Conservation (phyloP, 1,139 yeast genomes). For the Citeromyces siamensis region DNA sequence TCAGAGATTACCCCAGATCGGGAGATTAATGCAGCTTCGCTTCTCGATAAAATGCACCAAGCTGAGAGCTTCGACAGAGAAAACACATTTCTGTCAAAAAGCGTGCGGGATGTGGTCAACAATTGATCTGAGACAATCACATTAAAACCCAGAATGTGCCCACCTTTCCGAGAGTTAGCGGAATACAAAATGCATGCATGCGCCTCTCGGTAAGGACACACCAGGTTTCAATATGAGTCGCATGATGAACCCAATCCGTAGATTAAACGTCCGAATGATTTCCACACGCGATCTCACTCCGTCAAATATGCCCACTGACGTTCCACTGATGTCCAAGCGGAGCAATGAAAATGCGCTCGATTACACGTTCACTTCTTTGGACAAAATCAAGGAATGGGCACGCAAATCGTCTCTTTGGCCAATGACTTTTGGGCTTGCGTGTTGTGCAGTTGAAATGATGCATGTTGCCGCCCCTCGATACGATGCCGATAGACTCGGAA, state of each 20-base stretch:
- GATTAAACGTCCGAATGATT: slow-evolving; percentile 15
- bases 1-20: no score
- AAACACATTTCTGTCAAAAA: no score
- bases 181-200: no score
- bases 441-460: slow-evolving; percentile 96
- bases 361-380: slow-evolving; percentile 77
- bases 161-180: no score
- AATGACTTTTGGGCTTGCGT: slow-evolving; percentile 82
- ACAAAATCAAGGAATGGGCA: slow-evolving; percentile 83
- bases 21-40: no score
- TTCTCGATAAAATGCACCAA: no score
- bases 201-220: no score
- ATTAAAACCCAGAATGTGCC: no score
- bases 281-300: slow-evolving; percentile 22
- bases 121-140: no score
- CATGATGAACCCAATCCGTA: no score
- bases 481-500: slow-evolving; percentile 89
- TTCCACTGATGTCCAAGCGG: slow-evolving; percentile 38
- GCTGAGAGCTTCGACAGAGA: background rate
- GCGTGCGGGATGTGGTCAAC: no score
- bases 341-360: slow-evolving; percentile 51
- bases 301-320: slow-evolving; percentile 28
- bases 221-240: no score
- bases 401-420: slow-evolving; percentile 93
- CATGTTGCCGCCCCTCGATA: slow-evolving; percentile 87